Base-by-base conservation (phyloP, 2,329 filamentous ascomycete species). In the Diaporthe vexans region DNA sequence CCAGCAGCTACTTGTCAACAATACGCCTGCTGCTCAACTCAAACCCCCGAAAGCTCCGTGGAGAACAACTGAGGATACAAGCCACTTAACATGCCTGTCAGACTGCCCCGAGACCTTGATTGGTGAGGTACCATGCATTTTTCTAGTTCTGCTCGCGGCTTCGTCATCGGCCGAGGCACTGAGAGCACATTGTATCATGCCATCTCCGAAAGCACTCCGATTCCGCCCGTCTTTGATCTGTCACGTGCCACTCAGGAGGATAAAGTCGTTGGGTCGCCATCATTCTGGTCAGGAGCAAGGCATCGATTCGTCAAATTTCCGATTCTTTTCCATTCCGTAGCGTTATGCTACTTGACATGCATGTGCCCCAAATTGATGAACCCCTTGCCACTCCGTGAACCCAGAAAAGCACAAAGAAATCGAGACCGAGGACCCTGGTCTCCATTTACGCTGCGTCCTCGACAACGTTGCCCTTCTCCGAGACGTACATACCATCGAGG, bases 401-500 rank as follows among this genome's bases (percentile, higher is more conserved):
- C 88, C 88, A 88, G 88, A 86, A 89, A 90, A 89, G 86, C 81
- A 83, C 80, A 82, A 81, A 81, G 79, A 82, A 81, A 81, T 77
- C 79, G 78, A 79, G 78, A 78, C 52, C 67, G 67, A 58, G 67
- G 37, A 70, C 67, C 35, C 37, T 63, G 33, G 40, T 63, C 33
- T 61, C 76, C 78, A 77, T 73, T 76, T 77, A 81, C 78, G 81
- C 85, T 79, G 63, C 5, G 15, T 92, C 92, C 84, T 95, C 93
- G 81, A 91, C 90, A 83, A 99, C 93, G 93, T 98, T 98, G 88
- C 94, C 94, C 91, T 95, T 94, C 94, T 99, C 97, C 85, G 95
- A 98, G 84, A 99, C 97, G 91, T 99, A 99, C 87, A 99, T 91
- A 93, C 97, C 97, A 90, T 99, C 97, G 91, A 99, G 93, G 94